Evolutionary conservation across 306 rosid genomes (phyloP).

Genomic region (Rosa persica): DNA sequence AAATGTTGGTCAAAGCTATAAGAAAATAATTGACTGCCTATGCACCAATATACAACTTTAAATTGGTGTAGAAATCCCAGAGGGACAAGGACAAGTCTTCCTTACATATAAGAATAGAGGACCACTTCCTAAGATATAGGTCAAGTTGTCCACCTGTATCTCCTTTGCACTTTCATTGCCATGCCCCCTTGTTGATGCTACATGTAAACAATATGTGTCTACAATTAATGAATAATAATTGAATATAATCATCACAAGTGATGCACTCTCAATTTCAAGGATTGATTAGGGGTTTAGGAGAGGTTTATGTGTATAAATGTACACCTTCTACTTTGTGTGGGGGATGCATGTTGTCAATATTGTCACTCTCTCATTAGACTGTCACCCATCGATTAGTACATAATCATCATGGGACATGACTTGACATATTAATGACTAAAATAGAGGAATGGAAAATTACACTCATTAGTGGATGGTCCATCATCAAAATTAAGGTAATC

Average conservation of each 20-base stretch:
- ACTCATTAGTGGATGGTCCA: conserved; percentile 21
- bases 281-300: not conserved
- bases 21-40: not conserved
- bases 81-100: not conserved
- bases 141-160: not conserved
- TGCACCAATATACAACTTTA: not conserved
- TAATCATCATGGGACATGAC: conserved; percentile 20
- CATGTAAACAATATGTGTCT: not conserved
- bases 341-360: conserved; percentile 9
- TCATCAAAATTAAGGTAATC: conserved; percentile 19
- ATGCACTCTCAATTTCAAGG: not conserved
- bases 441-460: conserved; percentile 9
- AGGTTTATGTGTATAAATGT: not conserved
- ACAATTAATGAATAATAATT: not conserved
- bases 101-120: not conserved
- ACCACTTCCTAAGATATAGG: conserved; percentile 1
- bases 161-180: not conserved
- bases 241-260: not conserved
- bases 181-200: not conserved
- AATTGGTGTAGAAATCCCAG: not conserved
- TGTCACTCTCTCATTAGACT: conserved; percentile 20
- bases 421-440: conserved; percentile 10
- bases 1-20: not conserved
- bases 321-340: conserved; percentile 12
- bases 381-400: conserved; percentile 22